These are phyloP conservation scores for Cyberlindnera suaveolens DNA, from an alignment of 805 yeast genomes.

Conservation along the genomic window DNA sequence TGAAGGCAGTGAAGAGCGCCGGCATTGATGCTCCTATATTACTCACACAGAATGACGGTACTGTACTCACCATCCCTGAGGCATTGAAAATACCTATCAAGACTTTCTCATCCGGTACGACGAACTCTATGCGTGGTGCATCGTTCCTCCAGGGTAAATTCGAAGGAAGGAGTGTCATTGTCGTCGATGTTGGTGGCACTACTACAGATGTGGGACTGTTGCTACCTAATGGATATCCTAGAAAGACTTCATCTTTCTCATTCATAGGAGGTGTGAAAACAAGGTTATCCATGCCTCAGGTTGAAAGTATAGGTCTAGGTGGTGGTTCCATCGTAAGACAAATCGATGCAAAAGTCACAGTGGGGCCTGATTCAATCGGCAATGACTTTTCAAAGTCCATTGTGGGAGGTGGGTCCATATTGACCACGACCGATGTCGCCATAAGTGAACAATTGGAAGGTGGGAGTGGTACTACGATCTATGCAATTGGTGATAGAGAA, in stretches of 20 bases:
- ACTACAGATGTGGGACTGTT: conserved; percentile 44
- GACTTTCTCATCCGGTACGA: conserved; percentile 46
- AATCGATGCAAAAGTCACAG: conserved; percentile 21
- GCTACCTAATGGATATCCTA: conserved; percentile 39
- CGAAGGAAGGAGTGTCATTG: conserved; percentile 27
- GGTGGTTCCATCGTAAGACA: conserved; percentile 42
- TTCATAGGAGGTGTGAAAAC: conserved; percentile 42
- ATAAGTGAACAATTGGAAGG: conserved; percentile 15
- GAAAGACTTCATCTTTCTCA: conserved; percentile 39
- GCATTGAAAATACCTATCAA: conserved; percentile 37
- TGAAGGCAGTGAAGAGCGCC: conserved; percentile 29
- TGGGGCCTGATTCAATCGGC: conserved; percentile 49
- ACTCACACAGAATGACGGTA: conserved; percentile 45
- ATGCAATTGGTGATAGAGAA: conserved; percentile 25
- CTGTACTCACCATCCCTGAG: conserved; percentile 36
- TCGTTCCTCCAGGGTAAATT: conserved; percentile 27
- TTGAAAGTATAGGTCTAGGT: conserved; percentile 44
- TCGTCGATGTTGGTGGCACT: conserved; percentile 46
- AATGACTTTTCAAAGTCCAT: conserved; percentile 29
- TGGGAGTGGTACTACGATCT: conserved; percentile 12
- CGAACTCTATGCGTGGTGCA: conserved; percentile 45
- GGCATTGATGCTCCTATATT: conserved; percentile 36
- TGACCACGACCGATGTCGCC: conserved; percentile 36
- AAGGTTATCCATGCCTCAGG: conserved; percentile 46
- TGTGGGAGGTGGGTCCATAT: conserved; percentile 37